Percentiles rank a stretch among this genome's conserved stretches.
These are phyloP conservation scores for Colletotrichum tabaci DNA, from an alignment of 2,329 filamentous ascomycete genomes.

Conservation along the genomic window DNA sequence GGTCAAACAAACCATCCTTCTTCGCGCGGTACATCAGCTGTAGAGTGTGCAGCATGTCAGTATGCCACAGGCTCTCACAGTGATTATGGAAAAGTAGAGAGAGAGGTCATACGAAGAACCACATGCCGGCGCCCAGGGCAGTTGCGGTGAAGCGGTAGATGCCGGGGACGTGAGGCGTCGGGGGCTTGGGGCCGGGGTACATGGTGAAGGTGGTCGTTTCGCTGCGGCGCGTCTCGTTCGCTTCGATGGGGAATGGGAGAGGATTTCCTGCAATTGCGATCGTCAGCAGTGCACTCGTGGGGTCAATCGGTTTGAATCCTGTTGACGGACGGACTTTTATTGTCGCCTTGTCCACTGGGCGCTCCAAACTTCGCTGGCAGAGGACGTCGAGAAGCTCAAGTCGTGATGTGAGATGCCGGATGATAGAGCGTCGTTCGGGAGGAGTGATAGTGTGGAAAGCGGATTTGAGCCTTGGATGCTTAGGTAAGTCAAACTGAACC, in stretches of 20 bases:
- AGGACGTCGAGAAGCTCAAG: slow-evolving; percentile 3
- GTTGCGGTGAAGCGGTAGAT: slow-evolving; percentile 91
- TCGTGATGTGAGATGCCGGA: neutral
- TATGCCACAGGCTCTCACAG: slow-evolving; percentile 24
- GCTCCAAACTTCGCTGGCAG: slow-evolving; percentile 6
- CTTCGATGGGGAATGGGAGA: slow-evolving; percentile 1
- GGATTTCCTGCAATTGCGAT: neutral
- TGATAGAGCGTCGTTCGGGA: slow-evolving; percentile 17
- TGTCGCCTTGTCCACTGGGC: slow-evolving; percentile 9
- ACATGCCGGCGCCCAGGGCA: slow-evolving; percentile 94
- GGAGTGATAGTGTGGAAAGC: neutral
- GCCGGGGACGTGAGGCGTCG: slow-evolving; percentile 65
- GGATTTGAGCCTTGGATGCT: slow-evolving; percentile 20
- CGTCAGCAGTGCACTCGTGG: neutral
- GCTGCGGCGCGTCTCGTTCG: slow-evolving; percentile 17
- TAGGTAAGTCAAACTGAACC: slow-evolving; percentile 29
- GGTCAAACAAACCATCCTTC: slow-evolving; percentile 80
- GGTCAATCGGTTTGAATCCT: neutral
- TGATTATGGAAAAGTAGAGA: neutral
- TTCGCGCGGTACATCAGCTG: slow-evolving; percentile 97
- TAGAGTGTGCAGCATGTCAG: slow-evolving; percentile 40
- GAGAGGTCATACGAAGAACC: slow-evolving; percentile 89
- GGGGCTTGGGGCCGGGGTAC: slow-evolving; percentile 53
- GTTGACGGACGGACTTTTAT: slow-evolving; percentile 5
- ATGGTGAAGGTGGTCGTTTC: slow-evolving; percentile 18